These are phyloP conservation scores for Meyerozyma guilliermondii DNA, from an alignment of 1,139 yeast genomes.

Conservation along the genomic window DNA sequence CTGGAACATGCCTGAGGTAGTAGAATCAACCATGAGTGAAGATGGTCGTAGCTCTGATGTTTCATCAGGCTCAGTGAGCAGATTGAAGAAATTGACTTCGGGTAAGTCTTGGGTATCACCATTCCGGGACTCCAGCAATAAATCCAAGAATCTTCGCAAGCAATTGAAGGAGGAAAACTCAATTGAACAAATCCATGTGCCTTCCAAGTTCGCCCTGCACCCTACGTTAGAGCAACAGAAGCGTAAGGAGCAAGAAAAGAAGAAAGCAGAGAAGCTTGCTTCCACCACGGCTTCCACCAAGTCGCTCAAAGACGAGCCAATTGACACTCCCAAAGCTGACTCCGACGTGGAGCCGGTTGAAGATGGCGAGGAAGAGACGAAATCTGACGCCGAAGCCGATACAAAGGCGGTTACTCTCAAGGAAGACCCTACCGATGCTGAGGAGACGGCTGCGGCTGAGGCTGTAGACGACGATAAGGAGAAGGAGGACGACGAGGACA, in stretches of 20 bases:
- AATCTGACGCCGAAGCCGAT: slow-evolving; percentile 5
- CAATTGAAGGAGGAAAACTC: slow-evolving; percentile 34
- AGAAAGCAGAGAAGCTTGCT: slow-evolving; percentile 10
- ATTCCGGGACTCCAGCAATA: slow-evolving; percentile 30
- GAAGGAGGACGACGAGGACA: slow-evolving; percentile 6
- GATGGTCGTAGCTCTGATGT: slow-evolving; percentile 1
- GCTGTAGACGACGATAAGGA: slow-evolving; percentile 6
- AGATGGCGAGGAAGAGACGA: slow-evolving; percentile 3
- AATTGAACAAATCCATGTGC: slow-evolving; percentile 33
- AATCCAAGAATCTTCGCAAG: slow-evolving; percentile 26
- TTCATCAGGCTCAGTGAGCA: slow-evolving; percentile 6
- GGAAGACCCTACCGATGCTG: slow-evolving; percentile 4
- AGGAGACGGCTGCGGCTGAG: slow-evolving; percentile 4
- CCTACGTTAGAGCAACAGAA: slow-evolving; percentile 36
- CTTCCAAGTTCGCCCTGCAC: slow-evolving; percentile 37
- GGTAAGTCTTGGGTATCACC: slow-evolving; percentile 49
- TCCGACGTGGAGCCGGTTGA: slow-evolving; percentile 7
- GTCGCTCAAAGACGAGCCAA: slow-evolving; percentile 10
- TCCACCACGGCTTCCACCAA: slow-evolving; percentile 6
- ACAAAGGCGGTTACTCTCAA: slow-evolving; percentile 1
- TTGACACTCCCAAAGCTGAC: slow-evolving; percentile 10
- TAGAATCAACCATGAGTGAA: slow-evolving; percentile 4
- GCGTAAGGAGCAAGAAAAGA: slow-evolving; percentile 14
- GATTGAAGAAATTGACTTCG: slow-evolving; percentile 36
- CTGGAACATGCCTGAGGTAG: slow-evolving; percentile 4